A percentile compares a stretch with the other conserved stretches of the same genome.
Evolutionary conservation across 805 yeast genomes (phyloP).

Genomic region (Starmerella lactis-condensi): DNA sequence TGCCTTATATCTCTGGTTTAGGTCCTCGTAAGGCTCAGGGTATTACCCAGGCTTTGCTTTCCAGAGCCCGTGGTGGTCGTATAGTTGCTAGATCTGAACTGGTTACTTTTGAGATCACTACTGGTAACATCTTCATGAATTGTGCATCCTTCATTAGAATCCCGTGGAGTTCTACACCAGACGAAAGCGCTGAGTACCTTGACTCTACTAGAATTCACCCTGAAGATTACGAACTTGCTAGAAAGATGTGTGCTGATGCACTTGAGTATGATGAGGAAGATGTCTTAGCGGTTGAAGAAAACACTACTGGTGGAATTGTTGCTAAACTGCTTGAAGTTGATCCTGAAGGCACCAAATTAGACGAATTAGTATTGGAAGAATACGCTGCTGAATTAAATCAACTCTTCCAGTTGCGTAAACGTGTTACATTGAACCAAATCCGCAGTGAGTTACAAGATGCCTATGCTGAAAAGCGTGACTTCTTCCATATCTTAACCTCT

Average conservation of each 20-base stretch:
- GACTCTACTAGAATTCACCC: conserved; percentile 96
- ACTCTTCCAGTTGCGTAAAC: conserved; percentile 40
- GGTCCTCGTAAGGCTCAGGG: conserved; percentile 93
- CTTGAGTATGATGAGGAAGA: conserved; percentile 91
- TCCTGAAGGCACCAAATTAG: conserved; percentile 48
- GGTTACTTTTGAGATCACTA: conserved; percentile 58
- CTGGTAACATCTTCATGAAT: conserved; percentile 71
- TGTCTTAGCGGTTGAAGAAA: conserved; percentile 55
- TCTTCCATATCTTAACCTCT: conserved; percentile 44
- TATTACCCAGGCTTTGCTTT: conserved; percentile 59
- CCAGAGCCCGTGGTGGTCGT: conserved; percentile 35
- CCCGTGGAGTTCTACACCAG: conserved; percentile 42
- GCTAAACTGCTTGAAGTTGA: conserved; percentile 52
- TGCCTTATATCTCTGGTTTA: conserved; percentile 73
- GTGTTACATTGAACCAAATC: conserved; percentile 64
- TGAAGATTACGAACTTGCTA: conserved; percentile 88
- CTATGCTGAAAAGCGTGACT: conserved; percentile 67
- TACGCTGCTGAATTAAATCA: conserved; percentile 77
- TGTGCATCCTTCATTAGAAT: conserved; percentile 79
- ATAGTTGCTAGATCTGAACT: conserved; percentile 57
- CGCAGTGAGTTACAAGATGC: conserved; percentile 74
- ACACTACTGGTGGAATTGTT: conserved; percentile 50
- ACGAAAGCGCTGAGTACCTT: conserved; percentile 43
- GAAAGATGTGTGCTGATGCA: conserved; percentile 97
- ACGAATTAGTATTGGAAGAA: conserved; percentile 73